phyloP scores from a whole-genome alignment of 1,139 yeast species.

The Diutina siamensis region DNA sequence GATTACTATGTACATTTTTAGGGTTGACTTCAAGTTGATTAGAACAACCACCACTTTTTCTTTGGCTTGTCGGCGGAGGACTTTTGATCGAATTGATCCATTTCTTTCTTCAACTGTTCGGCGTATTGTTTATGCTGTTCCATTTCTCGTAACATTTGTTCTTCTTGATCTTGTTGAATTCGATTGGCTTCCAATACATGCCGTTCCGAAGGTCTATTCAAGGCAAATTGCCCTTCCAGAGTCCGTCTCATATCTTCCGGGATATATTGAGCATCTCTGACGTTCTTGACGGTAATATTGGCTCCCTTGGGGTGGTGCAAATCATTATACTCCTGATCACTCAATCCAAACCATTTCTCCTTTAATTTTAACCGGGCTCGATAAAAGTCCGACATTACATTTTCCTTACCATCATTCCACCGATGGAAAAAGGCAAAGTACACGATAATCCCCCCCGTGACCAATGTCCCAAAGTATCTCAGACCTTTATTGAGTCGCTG shows the following conservation, averaged over 20 bases:
- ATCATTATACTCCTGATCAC: conserved; percentile 53
- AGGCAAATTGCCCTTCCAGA: conserved; percentile 36
- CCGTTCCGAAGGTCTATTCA: conserved; percentile 60
- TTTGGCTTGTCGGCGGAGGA: conserved; percentile 10
- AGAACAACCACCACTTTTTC: conserved; percentile 14
- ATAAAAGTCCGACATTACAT: conserved; percentile 60
- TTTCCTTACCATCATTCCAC: conserved; percentile 80
- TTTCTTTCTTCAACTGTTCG: conserved; percentile 21
- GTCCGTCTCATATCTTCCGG: conserved; percentile 29
- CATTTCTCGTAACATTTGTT: conserved; percentile 46
- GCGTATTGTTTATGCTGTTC: conserved; percentile 25
- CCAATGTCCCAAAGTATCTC: conserved; percentile 35
- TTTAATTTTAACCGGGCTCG: conserved; percentile 46
- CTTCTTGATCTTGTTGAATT: conserved; percentile 60
- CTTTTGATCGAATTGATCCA: not conserved
- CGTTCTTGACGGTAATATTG: conserved; percentile 24
- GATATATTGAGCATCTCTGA: conserved; percentile 32
- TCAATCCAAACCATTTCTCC: conserved; percentile 41
- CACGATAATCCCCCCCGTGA: conserved; percentile 34
- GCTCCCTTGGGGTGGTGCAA: conserved; percentile 35
- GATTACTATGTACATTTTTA: not conserved
- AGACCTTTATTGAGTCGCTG: conserved; percentile 47
- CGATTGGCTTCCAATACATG: conserved; percentile 72
- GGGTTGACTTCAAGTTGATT: not conserved
- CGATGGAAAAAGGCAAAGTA: conserved; percentile 64